Base-by-base conservation (phyloP, 345 rosid genomes). In the Murraya koenigii region DNA sequence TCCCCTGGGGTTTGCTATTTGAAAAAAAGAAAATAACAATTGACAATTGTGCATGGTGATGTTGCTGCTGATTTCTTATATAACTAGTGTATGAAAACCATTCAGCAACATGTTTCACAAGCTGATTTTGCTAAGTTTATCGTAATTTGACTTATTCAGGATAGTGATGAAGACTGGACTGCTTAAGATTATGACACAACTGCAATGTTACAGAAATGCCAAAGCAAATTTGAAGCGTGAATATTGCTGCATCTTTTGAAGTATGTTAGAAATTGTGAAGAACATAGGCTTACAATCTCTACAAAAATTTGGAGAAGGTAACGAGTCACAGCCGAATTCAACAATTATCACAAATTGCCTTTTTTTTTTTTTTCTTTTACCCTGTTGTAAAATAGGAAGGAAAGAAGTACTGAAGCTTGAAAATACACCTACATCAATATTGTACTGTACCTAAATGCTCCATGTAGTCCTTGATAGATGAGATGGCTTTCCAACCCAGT, bases 91-190 rank as follows among this genome's bases (percentile, higher is more conserved):
- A 19, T n/a, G 15, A 20, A 36, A 59, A 25, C 14, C 25, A 7
- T 26, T 44, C 35, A 38, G 8, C 38, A 38, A 17, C 20, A 5
- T 44, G 41, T 28, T 22, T 62, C 30, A 44, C 4, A 6, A 6
- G 61, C 54, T 74, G 54, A 17, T 56, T 80, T 70, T n/a, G 5
- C 38, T 25, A 33, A 47, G 33, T 70, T 25, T 32, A 30, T 49
- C n/a, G 9, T 20, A n/a, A n/a, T 26, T 74, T 32, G 49, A 41
- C 38, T 26, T 36, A 52, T 68, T 77, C 84, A 90, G 94, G 89
- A 71, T 54, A 90, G 89, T 38, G 89, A 86, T 59, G 89, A 80
- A 67, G 90, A 86, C 64, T 88, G 91, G 91, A 78, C 73, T 78
- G 82, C 81, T 19, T 88, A 78, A 88, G 77, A 77, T 32, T 73